Conservation (phyloP, 179 eudicot genomes). For the Camellia oleifera region DNA sequence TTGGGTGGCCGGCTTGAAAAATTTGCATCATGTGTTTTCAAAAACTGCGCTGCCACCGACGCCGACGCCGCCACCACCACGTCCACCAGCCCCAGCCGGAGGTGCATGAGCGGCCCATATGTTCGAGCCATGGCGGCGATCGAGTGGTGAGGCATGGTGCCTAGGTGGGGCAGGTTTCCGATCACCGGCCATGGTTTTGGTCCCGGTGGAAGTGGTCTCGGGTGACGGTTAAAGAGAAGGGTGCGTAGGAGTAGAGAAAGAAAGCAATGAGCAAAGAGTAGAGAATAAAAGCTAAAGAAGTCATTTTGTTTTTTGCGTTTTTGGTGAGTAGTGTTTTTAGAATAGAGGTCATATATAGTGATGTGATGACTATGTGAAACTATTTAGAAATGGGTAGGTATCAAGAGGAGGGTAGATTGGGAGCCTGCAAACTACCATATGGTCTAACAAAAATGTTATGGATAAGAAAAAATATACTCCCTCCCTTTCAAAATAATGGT, state of each 20-base stretch:
- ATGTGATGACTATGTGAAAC: no score
- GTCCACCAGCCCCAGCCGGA: conserved; percentile 64
- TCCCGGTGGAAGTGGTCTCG: conserved; percentile 67
- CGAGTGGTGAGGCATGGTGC: conserved; percentile 74
- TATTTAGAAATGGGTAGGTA: no score
- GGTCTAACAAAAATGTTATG: no score
- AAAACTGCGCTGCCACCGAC: conserved; percentile 60
- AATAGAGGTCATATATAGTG: no score
- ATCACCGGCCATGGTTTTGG: conserved; percentile 84
- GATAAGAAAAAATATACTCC: no score
- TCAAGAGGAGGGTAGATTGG: no score
- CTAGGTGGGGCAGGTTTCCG: conserved; percentile 88
- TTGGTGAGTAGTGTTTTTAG: no score
- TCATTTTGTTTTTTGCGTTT: background rate
- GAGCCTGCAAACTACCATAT: no score
- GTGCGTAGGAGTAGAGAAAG: conserved; percentile 25
- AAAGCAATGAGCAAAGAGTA: conserved; percentile 31
- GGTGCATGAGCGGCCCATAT: conserved; percentile 76
- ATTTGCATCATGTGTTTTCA: conserved; percentile 66
- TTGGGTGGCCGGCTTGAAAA: conserved; percentile 87
- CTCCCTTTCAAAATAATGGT: no score
- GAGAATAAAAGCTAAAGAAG: background rate
- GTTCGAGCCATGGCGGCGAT: conserved; percentile 58
- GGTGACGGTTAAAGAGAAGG: conserved; percentile 9
- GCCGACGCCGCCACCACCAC: conserved; percentile 93